These are phyloP conservation scores for Pichia sp. DNA, from an alignment of 1,139 yeast species.

Conservation along the genomic window DNA sequence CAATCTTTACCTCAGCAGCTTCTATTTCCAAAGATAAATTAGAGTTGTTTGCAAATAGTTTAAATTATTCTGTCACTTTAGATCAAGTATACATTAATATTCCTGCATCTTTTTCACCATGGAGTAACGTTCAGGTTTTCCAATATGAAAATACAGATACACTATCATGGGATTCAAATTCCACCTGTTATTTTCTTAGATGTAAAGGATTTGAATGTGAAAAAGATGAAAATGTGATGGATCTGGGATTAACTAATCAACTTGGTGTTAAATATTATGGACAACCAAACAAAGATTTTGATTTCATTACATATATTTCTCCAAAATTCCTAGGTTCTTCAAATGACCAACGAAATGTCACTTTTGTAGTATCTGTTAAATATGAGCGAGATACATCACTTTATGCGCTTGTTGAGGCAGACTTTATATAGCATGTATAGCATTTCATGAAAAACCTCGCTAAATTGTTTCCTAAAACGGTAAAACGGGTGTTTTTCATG, in stretches of 20 bases:
- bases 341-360: slow-evolving; percentile 1
- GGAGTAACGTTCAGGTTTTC: not conserved
- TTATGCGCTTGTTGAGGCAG: not conserved
- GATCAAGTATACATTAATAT: not conserved
- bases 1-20: not conserved
- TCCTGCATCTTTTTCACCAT: not conserved
- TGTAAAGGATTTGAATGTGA: not conserved
- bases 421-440: not conserved
- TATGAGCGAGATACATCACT: not conserved
- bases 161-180: not conserved
- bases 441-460: not conserved
- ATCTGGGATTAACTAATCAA: not conserved
- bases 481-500: not conserved
- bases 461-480: not conserved
- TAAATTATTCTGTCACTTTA: not conserved
- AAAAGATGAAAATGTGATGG: not conserved
- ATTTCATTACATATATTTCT: slow-evolving; percentile 2
- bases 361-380: slow-evolving; percentile 4
- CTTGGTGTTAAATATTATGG: not conserved
- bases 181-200: not conserved
- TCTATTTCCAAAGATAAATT: not conserved
- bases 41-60: not conserved
- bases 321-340: not conserved
- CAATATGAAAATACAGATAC: not conserved
- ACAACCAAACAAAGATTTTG: not conserved